Evolutionary conservation across 139 green algal genomes (phyloP).

Genomic region (Eudorina sp.): DNA sequence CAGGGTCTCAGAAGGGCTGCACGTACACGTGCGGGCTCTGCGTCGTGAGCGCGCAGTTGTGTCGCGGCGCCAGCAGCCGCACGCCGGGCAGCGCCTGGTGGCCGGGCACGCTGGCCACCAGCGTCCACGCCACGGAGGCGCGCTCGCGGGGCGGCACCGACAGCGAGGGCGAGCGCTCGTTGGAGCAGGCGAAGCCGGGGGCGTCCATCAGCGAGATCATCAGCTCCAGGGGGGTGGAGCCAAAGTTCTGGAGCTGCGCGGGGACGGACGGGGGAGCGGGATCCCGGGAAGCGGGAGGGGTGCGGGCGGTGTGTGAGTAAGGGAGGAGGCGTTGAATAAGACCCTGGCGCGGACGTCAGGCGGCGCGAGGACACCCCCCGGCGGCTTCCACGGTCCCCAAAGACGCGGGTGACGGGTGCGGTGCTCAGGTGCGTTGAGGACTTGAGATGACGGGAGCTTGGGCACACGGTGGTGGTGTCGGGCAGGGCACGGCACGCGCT

Average conservation of each 20-base stretch:
- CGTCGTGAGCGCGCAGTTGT: conserved; percentile 52
- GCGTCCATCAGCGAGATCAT: conserved; percentile 59
- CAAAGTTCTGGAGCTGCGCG: conserved; percentile 62
- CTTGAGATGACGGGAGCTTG: no score
- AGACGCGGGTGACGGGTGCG: no score
- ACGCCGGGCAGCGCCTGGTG: conserved; percentile 60
- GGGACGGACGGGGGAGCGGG: neutral
- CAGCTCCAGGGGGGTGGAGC: conserved; percentile 50
- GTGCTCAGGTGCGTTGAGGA: no score
- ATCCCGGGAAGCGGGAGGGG: neutral
- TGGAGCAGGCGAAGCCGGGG: conserved; percentile 52
- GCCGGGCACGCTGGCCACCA: conserved; percentile 58
- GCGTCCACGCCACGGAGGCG: conserved; percentile 55
- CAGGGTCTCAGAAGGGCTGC: conserved; percentile 62
- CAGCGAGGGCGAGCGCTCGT: conserved; percentile 33
- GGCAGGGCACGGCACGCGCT: no score
- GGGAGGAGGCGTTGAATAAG: neutral
- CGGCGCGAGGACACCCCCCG: no score
- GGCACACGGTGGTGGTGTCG: no score
- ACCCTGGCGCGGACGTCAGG: no score
- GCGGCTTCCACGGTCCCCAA: no score
- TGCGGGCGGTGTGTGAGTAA: neutral
- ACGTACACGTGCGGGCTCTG: conserved; percentile 59
- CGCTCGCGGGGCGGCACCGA: conserved; percentile 31
- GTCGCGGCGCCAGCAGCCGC: conserved; percentile 45